Base-by-base conservation (phyloP, 768 basidiomycete genomes). In the Sistotremastrum niveocremeum region DNA sequence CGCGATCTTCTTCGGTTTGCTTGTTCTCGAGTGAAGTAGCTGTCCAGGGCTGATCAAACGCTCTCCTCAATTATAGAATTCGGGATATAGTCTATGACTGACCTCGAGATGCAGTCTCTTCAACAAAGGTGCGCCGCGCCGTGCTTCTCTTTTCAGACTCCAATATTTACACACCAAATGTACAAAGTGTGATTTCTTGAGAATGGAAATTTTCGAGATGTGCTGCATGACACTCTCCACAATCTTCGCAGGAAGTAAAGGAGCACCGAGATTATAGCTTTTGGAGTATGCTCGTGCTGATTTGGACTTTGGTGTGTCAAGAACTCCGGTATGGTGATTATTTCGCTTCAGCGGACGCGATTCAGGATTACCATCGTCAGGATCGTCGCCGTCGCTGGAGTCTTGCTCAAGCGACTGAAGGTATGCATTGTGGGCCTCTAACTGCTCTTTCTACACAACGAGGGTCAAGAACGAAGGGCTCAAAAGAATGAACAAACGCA, bases 131-230 rank as follows among this genome's bases (percentile, higher is more conserved):
- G 95, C 95, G 4, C 95, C 95, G 37, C 94, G 64, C 50, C 95
- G 73, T 1, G 79, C 88, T 59, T 98, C 94, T 4, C 95, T 70
- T 65, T 99, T 98, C 61, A 99, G 61, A 63, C 95, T 97, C 95
- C 95, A 99, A 57, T 97, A 99, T 56, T 79, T 76, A 56, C 86
- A 93, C 33, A 91, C 69, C 55, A 77, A 62, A 41, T 78, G 72
- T 8, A 98, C 64, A 46, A 93, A 86, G 39, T 85, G 81, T 3
- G 63, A 54, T 57, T 84, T 88, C 60, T 86, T 89, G 50, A 83
- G 68, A 4, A 95, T 65, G 33, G 60, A 68, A 37, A 94, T 68
- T 53, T 77, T 79, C 35, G 60, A 60, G 35, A 86, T 78, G 54
- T 98, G 97, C 44, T 74, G 69, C 28, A 79, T 49, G 44, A 99